Percentiles rank a stretch among this genome's conserved stretches.
Evolutionary conservation across 257 asterid genomes (phyloP).

Genomic region (Solanum virginianum): DNA sequence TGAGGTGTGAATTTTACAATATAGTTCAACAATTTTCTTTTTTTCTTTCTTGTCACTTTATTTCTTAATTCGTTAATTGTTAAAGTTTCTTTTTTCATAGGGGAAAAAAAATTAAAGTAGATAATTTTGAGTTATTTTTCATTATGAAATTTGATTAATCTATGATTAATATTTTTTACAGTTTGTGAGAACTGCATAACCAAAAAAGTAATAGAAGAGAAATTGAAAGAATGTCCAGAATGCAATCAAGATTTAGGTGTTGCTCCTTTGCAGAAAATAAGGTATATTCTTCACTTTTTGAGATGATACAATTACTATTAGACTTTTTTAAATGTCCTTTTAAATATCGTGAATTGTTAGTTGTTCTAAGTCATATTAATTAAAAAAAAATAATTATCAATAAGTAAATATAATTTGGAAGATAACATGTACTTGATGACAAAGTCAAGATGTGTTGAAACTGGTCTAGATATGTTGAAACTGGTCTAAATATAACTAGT

Average conservation of each 20-base stretch:
- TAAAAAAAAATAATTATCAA: no score
- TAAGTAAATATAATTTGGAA: no score
- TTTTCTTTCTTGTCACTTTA: not conserved
- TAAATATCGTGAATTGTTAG: no score
- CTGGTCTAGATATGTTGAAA: no score
- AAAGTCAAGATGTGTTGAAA: not conserved
- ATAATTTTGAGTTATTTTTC: not conserved
- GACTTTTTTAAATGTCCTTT: no score
- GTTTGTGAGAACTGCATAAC: conserved; percentile 54
- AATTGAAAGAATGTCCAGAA: conserved; percentile 33
- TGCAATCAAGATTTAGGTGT: conserved; percentile 47
- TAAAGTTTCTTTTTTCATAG: not conserved
- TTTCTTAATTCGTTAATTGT: not conserved
- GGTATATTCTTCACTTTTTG: not conserved
- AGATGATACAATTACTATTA: no score
- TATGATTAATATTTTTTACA: not conserved
- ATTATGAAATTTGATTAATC: not conserved
- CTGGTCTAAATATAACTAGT: not conserved
- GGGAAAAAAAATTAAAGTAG: no score
- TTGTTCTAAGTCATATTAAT: no score
- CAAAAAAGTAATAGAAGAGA: conserved; percentile 32
- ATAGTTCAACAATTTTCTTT: not conserved
- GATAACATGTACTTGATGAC: not conserved
- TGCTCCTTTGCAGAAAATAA: conserved; percentile 51
- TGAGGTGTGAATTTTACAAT: not conserved